Evolutionary conservation across 257 asterid genomes (phyloP), one percentile per base, ranked within the genome.

Genomic region (Nemophila menziesii): DNA sequence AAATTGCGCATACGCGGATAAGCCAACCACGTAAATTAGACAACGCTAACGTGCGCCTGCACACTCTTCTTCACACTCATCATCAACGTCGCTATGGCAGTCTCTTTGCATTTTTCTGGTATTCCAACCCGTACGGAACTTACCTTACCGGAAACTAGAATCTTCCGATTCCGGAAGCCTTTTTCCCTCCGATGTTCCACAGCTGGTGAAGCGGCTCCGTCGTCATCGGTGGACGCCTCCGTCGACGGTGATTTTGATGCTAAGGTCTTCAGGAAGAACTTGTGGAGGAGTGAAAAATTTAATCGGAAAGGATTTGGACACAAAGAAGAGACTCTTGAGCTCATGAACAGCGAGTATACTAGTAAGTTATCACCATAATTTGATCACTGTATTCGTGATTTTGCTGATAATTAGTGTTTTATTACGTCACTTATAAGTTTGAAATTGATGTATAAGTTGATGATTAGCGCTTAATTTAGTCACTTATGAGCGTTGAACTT

Each of bases 301-400:
- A 90, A 90, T 44, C 90, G 94, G 51, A 78, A 57, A 67, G 98
- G 98, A 7, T 90, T 90, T 62, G 98, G 98, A 11, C 75, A 65
- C 39, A 84, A 81, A 33, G 63, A 58, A 52, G 93, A 73, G 43
- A 90, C 94, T 40, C 79, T 74, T 15, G 83, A 84, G 58, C 80
- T 64, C 51, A 74, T 90, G 85, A 78, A 65, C 60, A 79, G 68
- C 11, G 86, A 89, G 79, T 90, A 60, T 34, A 79, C 98, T 10
- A 90, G 98, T 86, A 72, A 52, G 86, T 20, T 43, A 33, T 20
- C 24, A 22, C 29, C 27, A 22, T 23, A 15, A 11, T 13, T 12
- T 37, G 16, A 15, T 37, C 15, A 12, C 42, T 13, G 5, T 2
- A 37, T 12, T 37, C 36, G 36, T 12, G 36, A 29, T 29, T n/a